These are phyloP conservation scores for Suillus paluster DNA, from an alignment of 768 basidiomycete genomes.

Conservation along the genomic window DNA sequence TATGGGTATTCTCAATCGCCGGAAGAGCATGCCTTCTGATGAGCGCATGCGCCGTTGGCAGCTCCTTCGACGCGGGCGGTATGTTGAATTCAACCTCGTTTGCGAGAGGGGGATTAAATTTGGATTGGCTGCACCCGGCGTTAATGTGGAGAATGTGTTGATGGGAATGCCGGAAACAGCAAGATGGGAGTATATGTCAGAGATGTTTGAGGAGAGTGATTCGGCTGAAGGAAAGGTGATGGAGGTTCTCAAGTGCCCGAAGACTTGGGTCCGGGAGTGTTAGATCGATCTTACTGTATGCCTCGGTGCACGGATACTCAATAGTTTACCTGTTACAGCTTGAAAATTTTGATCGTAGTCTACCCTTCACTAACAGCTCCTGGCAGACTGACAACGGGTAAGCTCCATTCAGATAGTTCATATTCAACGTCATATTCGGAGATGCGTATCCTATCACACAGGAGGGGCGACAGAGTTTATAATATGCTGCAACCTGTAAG, in stretches of 20 bases:
- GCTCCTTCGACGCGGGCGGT: conserved; percentile 52
- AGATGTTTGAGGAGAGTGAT: conserved; percentile 53
- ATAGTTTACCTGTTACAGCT: neutral
- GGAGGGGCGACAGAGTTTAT: neutral
- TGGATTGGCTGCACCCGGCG: conserved; percentile 61
- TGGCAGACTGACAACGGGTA: neutral
- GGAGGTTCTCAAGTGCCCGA: conserved; percentile 46
- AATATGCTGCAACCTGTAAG: neutral
- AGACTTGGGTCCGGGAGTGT: conserved; percentile 14
- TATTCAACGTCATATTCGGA: too few relatives aligned
- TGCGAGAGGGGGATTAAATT: conserved; percentile 73
- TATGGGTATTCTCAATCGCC: conserved; percentile 45
- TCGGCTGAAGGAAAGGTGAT: conserved; percentile 56
- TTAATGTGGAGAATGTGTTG: conserved; percentile 66
- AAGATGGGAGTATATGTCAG: conserved; percentile 70
- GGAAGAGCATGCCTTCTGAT: conserved; percentile 38
- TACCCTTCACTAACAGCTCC: neutral
- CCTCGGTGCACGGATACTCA: neutral
- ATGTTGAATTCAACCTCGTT: conserved; percentile 69
- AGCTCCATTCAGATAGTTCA: too few relatives aligned
- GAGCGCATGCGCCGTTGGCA: conserved; percentile 53
- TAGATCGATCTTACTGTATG: neutral
- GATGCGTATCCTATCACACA: too few relatives aligned
- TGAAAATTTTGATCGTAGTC: neutral
- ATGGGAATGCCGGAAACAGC: conserved; percentile 69